Base-by-base conservation (phyloP, 2,329 filamentous ascomycete genomes). In the Zymoseptoria brevis region DNA sequence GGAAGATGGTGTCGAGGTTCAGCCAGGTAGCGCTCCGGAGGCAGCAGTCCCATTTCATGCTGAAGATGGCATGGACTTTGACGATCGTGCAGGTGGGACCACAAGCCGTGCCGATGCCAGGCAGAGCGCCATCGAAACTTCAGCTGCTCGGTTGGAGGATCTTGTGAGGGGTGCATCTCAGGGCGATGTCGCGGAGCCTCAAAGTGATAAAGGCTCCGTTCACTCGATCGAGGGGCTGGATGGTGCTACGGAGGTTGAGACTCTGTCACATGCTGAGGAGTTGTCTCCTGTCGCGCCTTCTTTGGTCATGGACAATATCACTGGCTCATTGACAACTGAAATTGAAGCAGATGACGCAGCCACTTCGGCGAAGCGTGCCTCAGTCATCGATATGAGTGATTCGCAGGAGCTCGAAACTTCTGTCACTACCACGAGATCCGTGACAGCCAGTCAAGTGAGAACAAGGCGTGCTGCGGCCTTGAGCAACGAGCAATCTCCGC, bases 401-500 rank as follows among this genome's bases (percentile, higher is more conserved):
- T 45, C 35, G 35, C 35, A 45, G 16, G 13, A 45, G 13, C 35
- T n/a, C 35, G 35, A 45, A 45, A 45, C 16, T 16, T 45, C 35
- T 7, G 35, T 45, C 11, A 45, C 35, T 16, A 45, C 35, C 35
- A 45, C 13, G 5, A 45, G 13, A 45, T 45, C 35, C 35, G 35
- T 45, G 35, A 45, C 35, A 45, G 35, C 35, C 13, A 45, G 13
- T 45, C 35, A 51, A 50, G 41, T 21, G 48, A 22, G 13, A 16
- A 19, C 24, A 6, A 16, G 29, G 9, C 35, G 35, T n/a, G 35
- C 35, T 16, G 35, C 35, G 6, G 13, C 5, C 13, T 45, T 45
- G 35, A 45, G 56, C 13, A 56, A 29, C 19, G 35, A 51, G 50
- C 50, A 60, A 52, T 52, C 57, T 19, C 50, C 56, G 13, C 57